Evolutionary conservation across 805 yeast species (phyloP), one percentile per base, ranked within the genome.

Genomic region (Ogataea pini): DNA sequence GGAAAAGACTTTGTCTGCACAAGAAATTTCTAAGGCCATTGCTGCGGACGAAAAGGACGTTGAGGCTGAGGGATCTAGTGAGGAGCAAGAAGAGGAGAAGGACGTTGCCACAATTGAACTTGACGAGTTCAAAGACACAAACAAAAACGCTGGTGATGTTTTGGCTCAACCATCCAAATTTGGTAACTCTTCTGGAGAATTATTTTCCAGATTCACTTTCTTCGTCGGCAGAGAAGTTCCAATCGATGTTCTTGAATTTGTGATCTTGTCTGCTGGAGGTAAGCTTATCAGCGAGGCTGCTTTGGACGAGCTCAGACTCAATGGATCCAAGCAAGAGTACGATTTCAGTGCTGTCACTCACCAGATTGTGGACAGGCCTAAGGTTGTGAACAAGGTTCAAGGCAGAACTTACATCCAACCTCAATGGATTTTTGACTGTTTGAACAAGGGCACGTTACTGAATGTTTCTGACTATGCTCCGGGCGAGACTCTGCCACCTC

Each of bases 351-450:
- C 76, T 43, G 80, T 94, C 42, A 94, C 99, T 13, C 99, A 94
- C 69, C 98, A 92, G 70, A 85, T 94, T 58, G 84, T 85, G 55
- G 99, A 94, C 70, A 83, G 99, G 69, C 98, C 99, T 25, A 83
- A 82, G 61, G 69, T 92, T 37, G 65, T 76, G 24, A 77, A 80
- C 54, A 88, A 84, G 65, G 89, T 90, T 37, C 86, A 89, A 51
- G 97, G 97, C 44, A 82, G 98, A 74, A 88, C 96, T 0, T 94
- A 94, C 64, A 68, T 92, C 41, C 99, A 94, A 72, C 99, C 99
- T 16, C 99, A 94, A 75, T 94, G 99, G 99, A 76, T 94, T 25
- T 91, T 94, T 67, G 99, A 94, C 67, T 84, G 86, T 62, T 72
- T 94, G 51, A 94, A 94, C 73, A 85, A 86, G 70, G 79, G 81